phyloP scores from a whole-genome alignment of 257 asterid species.

The Gentiana dahurica region DNA sequence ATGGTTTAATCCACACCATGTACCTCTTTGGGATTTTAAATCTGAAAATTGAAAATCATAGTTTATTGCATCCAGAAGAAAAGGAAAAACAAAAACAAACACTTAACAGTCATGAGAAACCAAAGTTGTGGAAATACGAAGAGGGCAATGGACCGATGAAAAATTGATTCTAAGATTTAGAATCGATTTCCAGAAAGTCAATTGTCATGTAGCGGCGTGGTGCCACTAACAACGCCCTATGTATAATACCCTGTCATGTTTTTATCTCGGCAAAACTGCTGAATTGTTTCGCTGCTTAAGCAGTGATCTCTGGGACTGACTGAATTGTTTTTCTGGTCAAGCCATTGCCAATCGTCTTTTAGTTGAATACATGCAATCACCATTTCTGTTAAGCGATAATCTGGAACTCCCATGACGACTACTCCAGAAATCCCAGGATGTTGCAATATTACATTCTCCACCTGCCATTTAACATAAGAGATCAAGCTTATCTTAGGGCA shows the following conservation, averaged over 20 bases:
- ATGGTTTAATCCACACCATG: slow-evolving; percentile 45
- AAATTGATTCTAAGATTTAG: too few relatives aligned
- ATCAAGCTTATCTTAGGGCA: too few relatives aligned
- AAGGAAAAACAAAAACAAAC: background rate
- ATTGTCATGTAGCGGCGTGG: too few relatives aligned
- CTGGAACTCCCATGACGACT: slow-evolving; percentile 64
- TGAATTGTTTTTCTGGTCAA: slow-evolving; percentile 21
- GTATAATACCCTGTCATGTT: slow-evolving; percentile 52
- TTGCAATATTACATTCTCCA: slow-evolving; percentile 54
- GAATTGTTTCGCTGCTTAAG: slow-evolving; percentile 49
- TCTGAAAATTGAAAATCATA: slow-evolving; percentile 26
- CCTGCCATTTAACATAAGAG: slow-evolving; percentile 29
- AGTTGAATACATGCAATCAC: slow-evolving; percentile 55
- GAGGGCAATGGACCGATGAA: too few relatives aligned
- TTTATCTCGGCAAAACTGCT: slow-evolving; percentile 48
- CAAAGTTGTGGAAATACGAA: too few relatives aligned
- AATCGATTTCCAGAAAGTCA: too few relatives aligned
- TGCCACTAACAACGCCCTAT: too few relatives aligned
- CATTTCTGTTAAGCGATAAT: slow-evolving; percentile 61
- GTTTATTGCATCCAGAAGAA: background rate
- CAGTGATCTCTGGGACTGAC: slow-evolving; percentile 13
- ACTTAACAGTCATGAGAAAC: background rate
- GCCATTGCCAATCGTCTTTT: slow-evolving; percentile 64
- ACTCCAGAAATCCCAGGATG: slow-evolving; percentile 58
- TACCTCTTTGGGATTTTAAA: slow-evolving; percentile 63